These are phyloP conservation scores for Pseudocercospora cruenta DNA, from an alignment of 2,329 filamentous ascomycete species.

Conservation along the genomic window DNA sequence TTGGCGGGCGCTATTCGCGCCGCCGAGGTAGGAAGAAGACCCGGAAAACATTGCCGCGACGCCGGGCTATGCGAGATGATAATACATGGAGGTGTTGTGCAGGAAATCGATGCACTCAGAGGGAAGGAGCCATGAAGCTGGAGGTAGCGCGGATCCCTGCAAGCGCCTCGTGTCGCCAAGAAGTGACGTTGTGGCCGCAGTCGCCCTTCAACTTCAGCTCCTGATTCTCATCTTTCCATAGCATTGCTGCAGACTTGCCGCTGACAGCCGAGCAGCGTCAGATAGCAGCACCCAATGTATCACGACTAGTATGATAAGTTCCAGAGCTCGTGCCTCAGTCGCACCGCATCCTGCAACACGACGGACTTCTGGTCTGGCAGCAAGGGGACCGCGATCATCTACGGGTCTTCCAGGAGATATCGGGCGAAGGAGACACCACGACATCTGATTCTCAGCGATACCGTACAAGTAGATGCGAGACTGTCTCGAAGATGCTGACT, in stretches of 20 bases:
- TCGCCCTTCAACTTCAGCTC: background rate
- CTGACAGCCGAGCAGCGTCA: background rate
- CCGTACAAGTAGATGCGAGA: no score
- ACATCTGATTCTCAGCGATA: no score
- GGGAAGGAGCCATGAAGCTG: background rate
- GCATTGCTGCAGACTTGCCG: background rate
- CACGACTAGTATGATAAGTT: background rate
- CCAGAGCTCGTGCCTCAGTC: background rate
- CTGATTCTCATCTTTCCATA: background rate
- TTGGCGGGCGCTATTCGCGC: slow-evolving; percentile 73
- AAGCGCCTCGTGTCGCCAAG: slow-evolving; percentile 4
- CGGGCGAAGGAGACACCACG: background rate
- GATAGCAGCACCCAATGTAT: background rate
- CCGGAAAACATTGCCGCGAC: slow-evolving; percentile 76
- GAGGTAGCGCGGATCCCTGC: background rate
- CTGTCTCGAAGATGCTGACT: no score
- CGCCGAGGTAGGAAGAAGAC: slow-evolving; percentile 83
- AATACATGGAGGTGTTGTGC: slow-evolving; percentile 3
- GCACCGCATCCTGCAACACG: background rate
- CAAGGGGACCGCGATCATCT: background rate
- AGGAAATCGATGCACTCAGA: background rate
- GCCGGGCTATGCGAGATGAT: slow-evolving; percentile 18
- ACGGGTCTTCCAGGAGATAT: background rate
- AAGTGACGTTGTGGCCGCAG: background rate
- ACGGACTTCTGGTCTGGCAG: background rate